Evolutionary conservation across 768 basidiomycete genomes (phyloP), one percentile per base, ranked within the genome.

Genomic region (Ramaria sp.): DNA sequence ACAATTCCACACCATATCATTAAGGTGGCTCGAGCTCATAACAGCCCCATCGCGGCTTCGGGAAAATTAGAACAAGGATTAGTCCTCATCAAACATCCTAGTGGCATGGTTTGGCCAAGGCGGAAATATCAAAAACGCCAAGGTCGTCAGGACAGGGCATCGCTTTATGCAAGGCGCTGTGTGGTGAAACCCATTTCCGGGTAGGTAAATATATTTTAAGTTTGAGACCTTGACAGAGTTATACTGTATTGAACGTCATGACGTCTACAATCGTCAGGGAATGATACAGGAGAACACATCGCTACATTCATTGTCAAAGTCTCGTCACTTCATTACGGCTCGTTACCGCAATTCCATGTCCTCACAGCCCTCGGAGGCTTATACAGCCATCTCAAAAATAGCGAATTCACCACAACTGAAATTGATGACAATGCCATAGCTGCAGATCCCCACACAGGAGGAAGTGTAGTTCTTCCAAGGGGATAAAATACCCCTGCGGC

Each of bases 401-500:
- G 30, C 13, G 53, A 55, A 48, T 55, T 55, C 43, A 47, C 32
- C 12, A 55, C 53, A 9, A 55, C 53, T 20, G 53, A 55, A 13
- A 55, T 32, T 6, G 53, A 83, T 80, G 82, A 83, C 51, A 87
- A 65, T 22, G 87, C 86, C 88, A 89, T 90, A 0, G 83, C 80
- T 9, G 88, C 67, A 0, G 87, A 85, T 10, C 83, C 81, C 86
- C 86, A 90, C 2, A 88, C 85, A 1, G 90, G 88, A 34, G 72
- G 73, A 52, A 82, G 78, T 56, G 43, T 55, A 5, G 39, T 47
- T 28, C 84, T 73, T n/a, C 74, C 72, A n/a, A 76, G 73, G 6
- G 85, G 82, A 63, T 87, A 89, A 13, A 91, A 71, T 4, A 78
- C 83, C 0, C 88, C 89, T 1, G 86, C 88, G 1, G 89, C 88